A percentile compares a stretch with the other conserved stretches of the same genome.
These are phyloP conservation scores for Colletotrichum tanaceti DNA, from an alignment of 2,329 filamentous ascomycete species.

Conservation along the genomic window DNA sequence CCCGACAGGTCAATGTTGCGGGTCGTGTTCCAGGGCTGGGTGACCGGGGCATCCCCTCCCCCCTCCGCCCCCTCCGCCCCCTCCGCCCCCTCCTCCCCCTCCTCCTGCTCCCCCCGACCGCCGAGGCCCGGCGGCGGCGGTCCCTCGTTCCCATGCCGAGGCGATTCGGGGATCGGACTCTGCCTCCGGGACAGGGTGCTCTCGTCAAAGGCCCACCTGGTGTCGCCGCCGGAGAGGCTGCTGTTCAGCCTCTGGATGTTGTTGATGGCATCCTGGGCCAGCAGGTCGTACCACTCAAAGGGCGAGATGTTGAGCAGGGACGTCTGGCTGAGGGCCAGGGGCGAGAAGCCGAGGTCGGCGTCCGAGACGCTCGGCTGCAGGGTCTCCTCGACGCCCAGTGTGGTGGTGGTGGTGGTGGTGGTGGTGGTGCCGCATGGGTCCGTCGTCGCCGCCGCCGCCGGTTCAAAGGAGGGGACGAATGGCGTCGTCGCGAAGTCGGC, in stretches of 20 bases:
- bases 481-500: slow-evolving; percentile 8
- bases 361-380: slow-evolving; percentile 6
- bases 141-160: neutral
- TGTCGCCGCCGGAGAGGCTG: slow-evolving; percentile 1
- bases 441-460: too few species aligned
- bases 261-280: slow-evolving; percentile 33
- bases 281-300: slow-evolving; percentile 36
- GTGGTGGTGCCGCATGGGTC: slow-evolving; percentile 4
- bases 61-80: too few species aligned
- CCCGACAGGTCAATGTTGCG: slow-evolving; percentile 22
- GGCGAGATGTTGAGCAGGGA: slow-evolving; percentile 35
- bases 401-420: too few species aligned
- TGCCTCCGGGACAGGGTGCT: slow-evolving; percentile 32
- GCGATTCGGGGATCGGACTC: slow-evolving; percentile 27
- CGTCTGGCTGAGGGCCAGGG: slow-evolving; percentile 24
- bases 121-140: too few species aligned
- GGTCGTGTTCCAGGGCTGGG: slow-evolving; percentile 27
- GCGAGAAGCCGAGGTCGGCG: slow-evolving; percentile 27
- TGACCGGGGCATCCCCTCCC: too few species aligned
- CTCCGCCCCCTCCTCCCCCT: too few species aligned
- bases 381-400: slow-evolving; percentile 4
- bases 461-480: slow-evolving; percentile 21
- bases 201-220: slow-evolving; percentile 29
- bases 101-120: too few species aligned
- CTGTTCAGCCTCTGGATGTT: slow-evolving; percentile 30